Evolutionary conservation across 1,139 yeast species (phyloP).

Genomic region (Saccharomyces pastorianus): DNA sequence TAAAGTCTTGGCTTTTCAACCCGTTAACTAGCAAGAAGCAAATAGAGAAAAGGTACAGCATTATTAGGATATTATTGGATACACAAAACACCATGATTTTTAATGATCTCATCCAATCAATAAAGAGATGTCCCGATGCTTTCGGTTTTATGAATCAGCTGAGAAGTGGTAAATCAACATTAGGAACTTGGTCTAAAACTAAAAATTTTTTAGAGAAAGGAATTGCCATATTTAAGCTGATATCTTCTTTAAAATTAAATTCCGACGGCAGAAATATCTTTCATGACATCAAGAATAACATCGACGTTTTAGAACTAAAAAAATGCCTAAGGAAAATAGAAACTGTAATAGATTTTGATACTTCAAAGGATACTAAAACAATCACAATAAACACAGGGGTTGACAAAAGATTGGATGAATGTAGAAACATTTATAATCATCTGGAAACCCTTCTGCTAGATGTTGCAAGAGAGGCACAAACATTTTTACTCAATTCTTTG

Average conservation of each 20-base stretch:
- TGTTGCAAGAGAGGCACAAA: constrained; percentile 21
- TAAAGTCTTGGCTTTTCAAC: constrained; percentile 33
- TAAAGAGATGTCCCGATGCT: constrained; percentile 31
- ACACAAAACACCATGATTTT: constrained; percentile 15
- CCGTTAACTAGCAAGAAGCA: constrained; percentile 29
- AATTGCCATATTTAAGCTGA: constrained; percentile 5
- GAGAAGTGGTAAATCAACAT: constrained; percentile 26
- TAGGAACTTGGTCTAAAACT: constrained; percentile 27
- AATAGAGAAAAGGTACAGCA: constrained; percentile 29
- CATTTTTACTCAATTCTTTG: constrained; percentile 2
- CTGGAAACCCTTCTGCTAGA: constrained; percentile 32
- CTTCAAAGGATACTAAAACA: constrained; percentile 30
- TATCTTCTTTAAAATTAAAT: constrained; percentile 6
- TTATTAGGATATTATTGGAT: constrained; percentile 23
- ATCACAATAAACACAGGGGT: constrained; percentile 31
- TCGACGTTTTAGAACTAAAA: constrained; percentile 8
- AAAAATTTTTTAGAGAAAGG: constrained; percentile 11
- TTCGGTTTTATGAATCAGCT: constrained; percentile 22
- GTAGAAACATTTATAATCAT: constrained; percentile 31
- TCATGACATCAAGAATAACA: constrained; percentile 3
- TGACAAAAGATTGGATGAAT: constrained; percentile 32
- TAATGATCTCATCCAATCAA: constrained; percentile 10
- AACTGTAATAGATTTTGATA: constrained; percentile 33
- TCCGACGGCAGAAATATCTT: constrained; percentile 5
- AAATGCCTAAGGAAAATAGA: constrained; percentile 13